A percentile compares a stretch with the other conserved stretches of the same genome.
These are phyloP conservation scores for Phialophora expanda DNA, from an alignment of 2,329 filamentous ascomycete genomes.

Conservation along the genomic window DNA sequence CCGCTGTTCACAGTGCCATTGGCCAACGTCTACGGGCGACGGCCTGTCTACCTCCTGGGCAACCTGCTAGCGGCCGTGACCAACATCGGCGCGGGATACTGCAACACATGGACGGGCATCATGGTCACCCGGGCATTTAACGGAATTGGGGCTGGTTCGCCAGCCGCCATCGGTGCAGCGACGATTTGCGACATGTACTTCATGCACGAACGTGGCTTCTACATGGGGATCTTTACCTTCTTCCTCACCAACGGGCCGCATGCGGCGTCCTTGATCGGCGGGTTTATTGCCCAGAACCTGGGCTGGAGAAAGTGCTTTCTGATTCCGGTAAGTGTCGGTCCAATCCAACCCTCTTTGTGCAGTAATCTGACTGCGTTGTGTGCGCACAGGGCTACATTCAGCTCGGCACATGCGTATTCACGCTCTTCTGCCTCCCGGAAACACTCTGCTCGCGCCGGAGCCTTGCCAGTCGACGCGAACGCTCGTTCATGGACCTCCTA, in stretches of 20 bases:
- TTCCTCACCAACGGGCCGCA: slow-evolving; percentile 41
- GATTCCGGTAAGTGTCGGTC: slow-evolving; percentile 26
- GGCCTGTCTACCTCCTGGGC: slow-evolving; percentile 35
- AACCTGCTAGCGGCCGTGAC: slow-evolving; percentile 31
- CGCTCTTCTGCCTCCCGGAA: slow-evolving; percentile 34
- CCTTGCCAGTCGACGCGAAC: slow-evolving; percentile 15
- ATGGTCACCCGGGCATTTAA: slow-evolving; percentile 33
- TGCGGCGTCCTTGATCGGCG: slow-evolving; percentile 37
- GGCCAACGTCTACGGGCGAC: slow-evolving; percentile 34
- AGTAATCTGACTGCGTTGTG: neutral
- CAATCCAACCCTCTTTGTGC: neutral
- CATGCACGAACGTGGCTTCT: slow-evolving; percentile 40
- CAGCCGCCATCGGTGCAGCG: slow-evolving; percentile 58
- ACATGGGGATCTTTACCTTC: slow-evolving; percentile 34
- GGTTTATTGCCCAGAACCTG: slow-evolving; percentile 37
- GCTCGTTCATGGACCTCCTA: slow-evolving; percentile 24
- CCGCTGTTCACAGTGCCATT: slow-evolving; percentile 40
- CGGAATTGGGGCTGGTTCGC: slow-evolving; percentile 43
- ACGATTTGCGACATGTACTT: slow-evolving; percentile 70
- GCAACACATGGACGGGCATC: slow-evolving; percentile 32
- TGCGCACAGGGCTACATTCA: slow-evolving; percentile 27
- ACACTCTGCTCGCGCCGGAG: slow-evolving; percentile 25
- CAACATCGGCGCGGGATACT: slow-evolving; percentile 33
- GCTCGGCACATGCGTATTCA: slow-evolving; percentile 31
- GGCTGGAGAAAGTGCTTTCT: slow-evolving; percentile 38